Percentiles rank a stretch among this genome's conserved stretches.
Conservation (phyloP, 495 filamentous ascomycete species). For the Penicillium nucicola region DNA sequence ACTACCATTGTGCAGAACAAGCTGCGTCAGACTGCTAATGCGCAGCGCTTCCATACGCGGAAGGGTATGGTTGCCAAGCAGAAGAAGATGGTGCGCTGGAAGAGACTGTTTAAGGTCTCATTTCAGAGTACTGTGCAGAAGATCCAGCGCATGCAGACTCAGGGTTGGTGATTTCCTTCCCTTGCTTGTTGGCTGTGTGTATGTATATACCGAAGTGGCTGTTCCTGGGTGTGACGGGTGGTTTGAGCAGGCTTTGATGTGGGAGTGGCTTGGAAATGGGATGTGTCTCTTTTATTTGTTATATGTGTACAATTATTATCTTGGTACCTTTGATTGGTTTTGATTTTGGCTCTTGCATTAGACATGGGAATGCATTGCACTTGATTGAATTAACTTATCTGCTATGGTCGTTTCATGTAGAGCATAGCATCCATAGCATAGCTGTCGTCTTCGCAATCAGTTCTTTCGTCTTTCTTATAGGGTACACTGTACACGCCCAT, state of each 20-base stretch:
- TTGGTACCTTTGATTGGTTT: constrained; percentile 8
- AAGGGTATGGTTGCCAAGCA: constrained; percentile 39
- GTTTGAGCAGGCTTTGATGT: not conserved
- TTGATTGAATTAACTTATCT: constrained; percentile 1
- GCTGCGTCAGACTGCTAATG: constrained; percentile 17
- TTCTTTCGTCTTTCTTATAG: not conserved
- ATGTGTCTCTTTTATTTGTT: constrained; percentile 7
- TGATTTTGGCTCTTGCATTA: constrained; percentile 17
- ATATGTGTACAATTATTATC: constrained; percentile 22
- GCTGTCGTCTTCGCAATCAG: not conserved
- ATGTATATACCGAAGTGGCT: constrained; percentile 16
- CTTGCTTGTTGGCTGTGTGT: constrained; percentile 1
- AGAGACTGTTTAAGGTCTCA: constrained; percentile 43
- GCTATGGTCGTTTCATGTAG: not conserved
- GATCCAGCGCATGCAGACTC: constrained; percentile 44
- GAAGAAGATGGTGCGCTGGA: constrained; percentile 34
- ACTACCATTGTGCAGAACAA: constrained; percentile 22
- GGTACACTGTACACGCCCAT: constrained; percentile 11
- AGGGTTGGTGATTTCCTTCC: constrained; percentile 38
- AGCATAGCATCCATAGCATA: not conserved
- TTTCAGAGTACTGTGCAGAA: constrained; percentile 39
- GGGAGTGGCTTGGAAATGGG: constrained; percentile 2
- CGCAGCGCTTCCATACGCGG: constrained; percentile 37
- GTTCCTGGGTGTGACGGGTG: not conserved
- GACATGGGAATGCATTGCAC: constrained; percentile 24